Conservation (phyloP, 139 green algal genomes). For the Chlorella vulgaris region DNA sequence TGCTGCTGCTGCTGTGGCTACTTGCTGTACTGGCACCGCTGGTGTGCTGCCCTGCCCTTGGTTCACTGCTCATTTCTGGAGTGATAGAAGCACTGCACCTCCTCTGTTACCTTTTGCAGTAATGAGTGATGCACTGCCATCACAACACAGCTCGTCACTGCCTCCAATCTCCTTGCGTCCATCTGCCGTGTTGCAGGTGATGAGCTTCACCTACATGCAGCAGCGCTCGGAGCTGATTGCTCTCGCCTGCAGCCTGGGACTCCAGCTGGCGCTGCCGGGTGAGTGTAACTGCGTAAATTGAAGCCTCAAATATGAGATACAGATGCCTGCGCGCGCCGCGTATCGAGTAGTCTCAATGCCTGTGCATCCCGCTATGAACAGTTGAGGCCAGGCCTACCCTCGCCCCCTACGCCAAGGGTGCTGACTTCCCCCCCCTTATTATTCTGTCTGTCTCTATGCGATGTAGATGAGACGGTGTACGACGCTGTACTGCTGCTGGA, state of each 20-base stretch:
- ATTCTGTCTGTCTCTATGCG: not conserved
- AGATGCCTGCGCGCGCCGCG: no score
- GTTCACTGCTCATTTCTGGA: no score
- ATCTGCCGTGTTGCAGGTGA: not conserved
- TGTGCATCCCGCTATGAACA: no score
- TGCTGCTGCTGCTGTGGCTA: not conserved
- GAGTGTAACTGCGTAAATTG: not conserved
- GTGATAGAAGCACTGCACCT: no score
- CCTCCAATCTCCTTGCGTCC: not conserved
- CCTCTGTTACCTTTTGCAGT: no score
- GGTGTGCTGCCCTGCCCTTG: no score
- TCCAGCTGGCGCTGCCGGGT: slow-evolving; percentile 17
- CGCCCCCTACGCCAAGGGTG: no score
- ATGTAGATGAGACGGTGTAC: slow-evolving; percentile 28
- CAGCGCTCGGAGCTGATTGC: slow-evolving; percentile 17
- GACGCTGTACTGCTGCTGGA: slow-evolving; percentile 43
- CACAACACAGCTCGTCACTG: not conserved
- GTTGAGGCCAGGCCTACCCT: no score
- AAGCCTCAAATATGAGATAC: no score
- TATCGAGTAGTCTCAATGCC: no score
- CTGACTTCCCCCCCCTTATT: not conserved
- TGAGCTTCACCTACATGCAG: slow-evolving; percentile 27
- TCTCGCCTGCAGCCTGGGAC: slow-evolving; percentile 1
- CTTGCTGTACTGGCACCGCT: no score
- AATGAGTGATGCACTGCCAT: no score